Percentiles rank a stretch among this genome's conserved stretches.
phyloP scores from a whole-genome alignment of 345 rosid genomes.

The Salix dunnii region DNA sequence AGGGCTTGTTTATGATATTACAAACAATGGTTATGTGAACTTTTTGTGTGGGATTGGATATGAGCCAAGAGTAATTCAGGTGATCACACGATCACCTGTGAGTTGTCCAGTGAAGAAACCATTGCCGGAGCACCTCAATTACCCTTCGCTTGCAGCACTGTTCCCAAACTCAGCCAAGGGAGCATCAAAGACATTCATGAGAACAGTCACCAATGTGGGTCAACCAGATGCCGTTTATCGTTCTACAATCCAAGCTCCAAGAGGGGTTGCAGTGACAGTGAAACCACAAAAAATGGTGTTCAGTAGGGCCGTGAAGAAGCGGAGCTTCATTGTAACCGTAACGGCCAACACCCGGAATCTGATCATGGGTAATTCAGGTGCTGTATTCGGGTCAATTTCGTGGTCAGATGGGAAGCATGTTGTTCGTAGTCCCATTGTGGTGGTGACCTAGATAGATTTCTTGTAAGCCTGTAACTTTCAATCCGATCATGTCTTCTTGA shows the following conservation, averaged over 20 bases:
- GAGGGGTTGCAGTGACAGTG: slow-evolving; percentile 54
- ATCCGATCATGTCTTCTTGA: slow-evolving; percentile 28
- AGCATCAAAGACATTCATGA: slow-evolving; percentile 35
- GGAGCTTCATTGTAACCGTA: slow-evolving; percentile 53
- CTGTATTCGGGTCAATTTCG: slow-evolving; percentile 61
- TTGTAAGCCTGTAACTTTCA: slow-evolving; percentile 25
- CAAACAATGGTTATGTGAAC: slow-evolving; percentile 56
- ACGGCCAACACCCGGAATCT: slow-evolving; percentile 46
- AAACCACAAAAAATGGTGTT: slow-evolving; percentile 58
- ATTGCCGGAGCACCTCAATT: slow-evolving; percentile 63
- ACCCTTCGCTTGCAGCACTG: slow-evolving; percentile 74
- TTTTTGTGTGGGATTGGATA: slow-evolving; percentile 70
- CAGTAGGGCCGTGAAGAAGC: slow-evolving; percentile 41
- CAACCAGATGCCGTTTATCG: slow-evolving; percentile 36
- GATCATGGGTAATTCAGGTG: slow-evolving; percentile 58
- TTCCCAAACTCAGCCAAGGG: slow-evolving; percentile 45
- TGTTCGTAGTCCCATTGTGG: slow-evolving; percentile 69
- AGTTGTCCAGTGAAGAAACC: slow-evolving; percentile 57
- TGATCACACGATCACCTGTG: slow-evolving; percentile 53
- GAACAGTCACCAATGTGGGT: slow-evolving; percentile 79
- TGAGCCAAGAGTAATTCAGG: slow-evolving; percentile 59
- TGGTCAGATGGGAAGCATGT: slow-evolving; percentile 77
- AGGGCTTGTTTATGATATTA: slow-evolving; percentile 67
- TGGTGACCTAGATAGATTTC: slow-evolving; percentile 49
- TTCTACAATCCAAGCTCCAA: slow-evolving; percentile 47